Evolutionary conservation across 441 rosid species (phyloP).

Genomic region (Lepidium campestre): DNA sequence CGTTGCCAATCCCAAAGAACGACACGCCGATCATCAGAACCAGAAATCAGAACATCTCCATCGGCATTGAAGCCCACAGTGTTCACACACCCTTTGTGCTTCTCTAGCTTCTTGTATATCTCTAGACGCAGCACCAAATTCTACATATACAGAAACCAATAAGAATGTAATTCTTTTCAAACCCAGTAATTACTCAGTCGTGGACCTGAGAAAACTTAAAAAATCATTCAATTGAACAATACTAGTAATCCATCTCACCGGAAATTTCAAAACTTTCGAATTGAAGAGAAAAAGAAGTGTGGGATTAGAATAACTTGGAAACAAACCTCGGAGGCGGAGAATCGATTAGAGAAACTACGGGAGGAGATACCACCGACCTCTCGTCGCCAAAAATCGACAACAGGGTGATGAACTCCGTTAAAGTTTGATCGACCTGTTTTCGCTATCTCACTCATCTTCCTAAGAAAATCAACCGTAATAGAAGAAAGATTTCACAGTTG

Average conservation of each 20-base stretch:
- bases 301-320: background rate
- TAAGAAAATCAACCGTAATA: background rate
- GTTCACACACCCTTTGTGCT: constrained; percentile 86
- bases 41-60: constrained; percentile 67
- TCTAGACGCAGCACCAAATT: constrained; percentile 74
- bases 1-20: constrained; percentile 84
- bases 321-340: constrained; percentile 72
- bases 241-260: background rate
- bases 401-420: constrained; percentile 35
- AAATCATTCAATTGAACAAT: background rate
- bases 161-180: background rate
- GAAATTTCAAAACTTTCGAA: background rate
- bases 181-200: background rate
- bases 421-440: constrained; percentile 33
- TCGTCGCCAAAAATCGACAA: constrained; percentile 60
- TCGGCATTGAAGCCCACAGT: constrained; percentile 59
- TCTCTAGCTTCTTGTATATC: constrained; percentile 53
- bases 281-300: background rate
- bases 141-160: constrained; percentile 29
- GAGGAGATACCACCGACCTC: constrained; percentile 73
- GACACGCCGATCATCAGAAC: constrained; percentile 76
- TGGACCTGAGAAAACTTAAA: background rate
- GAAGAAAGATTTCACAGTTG: background rate
- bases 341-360: constrained; percentile 62
- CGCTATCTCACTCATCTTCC: constrained; percentile 25